Conservation (phyloP, 2,329 filamentous ascomycete species). For the Aspergillus aculeatus region DNA sequence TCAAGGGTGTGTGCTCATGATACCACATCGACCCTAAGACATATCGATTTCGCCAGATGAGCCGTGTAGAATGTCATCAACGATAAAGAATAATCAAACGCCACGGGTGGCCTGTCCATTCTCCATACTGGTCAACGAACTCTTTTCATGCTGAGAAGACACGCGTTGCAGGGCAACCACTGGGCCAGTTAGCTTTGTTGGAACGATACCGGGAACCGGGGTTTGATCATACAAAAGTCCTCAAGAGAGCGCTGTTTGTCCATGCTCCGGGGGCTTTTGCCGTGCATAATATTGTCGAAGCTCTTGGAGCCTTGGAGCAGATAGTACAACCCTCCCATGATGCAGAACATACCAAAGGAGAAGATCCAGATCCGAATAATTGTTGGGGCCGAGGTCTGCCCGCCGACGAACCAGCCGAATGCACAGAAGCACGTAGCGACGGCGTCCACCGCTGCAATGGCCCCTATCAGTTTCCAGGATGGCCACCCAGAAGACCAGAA, state of each 20-base stretch:
- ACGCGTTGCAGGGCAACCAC: slow-evolving; percentile 87
- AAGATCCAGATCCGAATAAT: slow-evolving; percentile 89
- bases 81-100: background rate
- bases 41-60: background rate
- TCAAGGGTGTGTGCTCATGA: background rate
- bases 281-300: slow-evolving; percentile 92
- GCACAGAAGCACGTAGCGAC: slow-evolving; percentile 81
- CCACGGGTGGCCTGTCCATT: background rate
- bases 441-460: slow-evolving; percentile 78
- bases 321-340: slow-evolving; percentile 77
- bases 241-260: slow-evolving; percentile 80
- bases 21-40: background rate
- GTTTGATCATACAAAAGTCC: slow-evolving; percentile 72
- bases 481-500: slow-evolving; percentile 71
- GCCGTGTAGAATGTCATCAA: background rate
- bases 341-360: slow-evolving; percentile 84
- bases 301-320: slow-evolving; percentile 75
- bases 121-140: slow-evolving; percentile 10
- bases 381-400: slow-evolving; percentile 73
- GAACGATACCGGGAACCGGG: background rate
- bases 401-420: slow-evolving; percentile 76
- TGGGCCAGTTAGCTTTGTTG: slow-evolving; percentile 53
- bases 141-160: slow-evolving; percentile 89
- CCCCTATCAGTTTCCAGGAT: slow-evolving; percentile 57
- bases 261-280: slow-evolving; percentile 73